Conservation (phyloP, 2,329 filamentous ascomycete species). For the Aspergillus spinulosporus region DNA sequence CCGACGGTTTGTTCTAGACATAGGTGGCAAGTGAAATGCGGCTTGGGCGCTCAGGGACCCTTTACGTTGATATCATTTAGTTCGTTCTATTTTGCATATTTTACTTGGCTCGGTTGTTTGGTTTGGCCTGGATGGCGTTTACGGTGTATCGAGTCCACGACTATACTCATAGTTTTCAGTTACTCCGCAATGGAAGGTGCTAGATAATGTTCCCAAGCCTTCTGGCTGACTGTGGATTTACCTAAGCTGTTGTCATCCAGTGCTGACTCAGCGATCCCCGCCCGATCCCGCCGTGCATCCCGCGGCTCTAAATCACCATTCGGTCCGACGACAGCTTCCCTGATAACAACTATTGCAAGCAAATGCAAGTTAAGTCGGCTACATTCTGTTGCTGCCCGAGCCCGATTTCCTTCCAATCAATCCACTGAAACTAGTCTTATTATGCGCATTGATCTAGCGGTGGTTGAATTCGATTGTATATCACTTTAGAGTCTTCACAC, state of each 20-base stretch:
- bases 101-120: not conserved
- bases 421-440: not conserved
- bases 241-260: constrained; percentile 12
- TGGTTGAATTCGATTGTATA: not conserved
- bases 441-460: constrained; percentile 4
- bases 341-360: not conserved
- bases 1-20: constrained; percentile 74
- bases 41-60: not conserved
- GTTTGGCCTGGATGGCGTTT: constrained; percentile 6
- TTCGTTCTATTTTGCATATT: constrained; percentile 1
- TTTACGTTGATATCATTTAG: constrained; percentile 3
- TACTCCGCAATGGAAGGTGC: constrained; percentile 13
- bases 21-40: constrained; percentile 50
- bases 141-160: not conserved
- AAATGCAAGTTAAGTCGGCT: not conserved
- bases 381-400: not conserved
- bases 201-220: constrained; percentile 18
- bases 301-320: constrained; percentile 4
- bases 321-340: constrained; percentile 9
- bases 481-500: constrained; percentile 10
- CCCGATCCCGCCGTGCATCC: constrained; percentile 16
- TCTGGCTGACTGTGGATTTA: constrained; percentile 2
- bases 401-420: not conserved
- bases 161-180: not conserved
- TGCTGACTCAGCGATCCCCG: constrained; percentile 22